Evolutionary conservation across 208 protist genomes (phyloP).

Genomic region (Trypanosoma brucei): DNA sequence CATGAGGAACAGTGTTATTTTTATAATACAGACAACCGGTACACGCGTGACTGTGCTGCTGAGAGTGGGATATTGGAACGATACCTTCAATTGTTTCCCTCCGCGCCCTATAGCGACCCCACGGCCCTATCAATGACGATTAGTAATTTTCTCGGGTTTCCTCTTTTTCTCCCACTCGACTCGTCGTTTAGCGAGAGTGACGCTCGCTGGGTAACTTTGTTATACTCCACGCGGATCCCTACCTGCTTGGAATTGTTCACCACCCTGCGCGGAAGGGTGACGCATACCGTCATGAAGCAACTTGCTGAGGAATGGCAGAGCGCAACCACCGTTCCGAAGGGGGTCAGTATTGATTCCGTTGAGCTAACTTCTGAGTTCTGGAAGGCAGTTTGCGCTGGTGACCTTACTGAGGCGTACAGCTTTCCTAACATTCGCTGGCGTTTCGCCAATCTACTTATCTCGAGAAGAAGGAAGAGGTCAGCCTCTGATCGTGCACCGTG

Average conservation of each 20-base stretch:
- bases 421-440: conserved; percentile 52
- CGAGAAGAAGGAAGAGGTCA: conserved; percentile 11
- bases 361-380: conserved; percentile 53
- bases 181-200: conserved; percentile 59
- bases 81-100: conserved; percentile 44
- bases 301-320: conserved; percentile 44
- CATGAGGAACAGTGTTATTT: conserved; percentile 94
- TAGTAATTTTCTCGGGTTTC: conserved; percentile 52
- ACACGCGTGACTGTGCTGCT: conserved; percentile 75
- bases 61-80: conserved; percentile 76
- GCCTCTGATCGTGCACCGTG: neutral
- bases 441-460: conserved; percentile 12
- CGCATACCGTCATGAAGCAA: conserved; percentile 25
- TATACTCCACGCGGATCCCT: conserved; percentile 49
- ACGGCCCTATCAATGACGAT: conserved; percentile 42
- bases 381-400: conserved; percentile 44
- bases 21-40: conserved; percentile 88
- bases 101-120: conserved; percentile 6
- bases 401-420: conserved; percentile 58
- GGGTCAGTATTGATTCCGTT: conserved; percentile 31
- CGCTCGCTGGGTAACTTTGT: conserved; percentile 59
- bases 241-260: conserved; percentile 35
- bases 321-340: conserved; percentile 27
- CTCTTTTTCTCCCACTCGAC: conserved; percentile 65
- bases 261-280: conserved; percentile 39